phyloP scores from a whole-genome alignment of 306 rosid genomes.

The Rubus parviflorus region DNA sequence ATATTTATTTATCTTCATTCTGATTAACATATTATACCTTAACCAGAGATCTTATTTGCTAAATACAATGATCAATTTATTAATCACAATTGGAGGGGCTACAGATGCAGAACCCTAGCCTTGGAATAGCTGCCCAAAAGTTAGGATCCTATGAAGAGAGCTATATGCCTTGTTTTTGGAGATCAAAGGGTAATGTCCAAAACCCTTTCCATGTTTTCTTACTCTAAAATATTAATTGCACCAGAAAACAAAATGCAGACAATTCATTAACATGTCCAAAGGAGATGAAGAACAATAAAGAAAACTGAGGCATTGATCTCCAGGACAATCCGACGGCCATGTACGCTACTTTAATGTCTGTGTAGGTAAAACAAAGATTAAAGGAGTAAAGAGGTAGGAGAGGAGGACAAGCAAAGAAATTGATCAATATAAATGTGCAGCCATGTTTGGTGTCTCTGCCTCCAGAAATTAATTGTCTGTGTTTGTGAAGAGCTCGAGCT shows the following conservation, averaged over 20 bases:
- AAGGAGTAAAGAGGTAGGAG: constrained; percentile 3
- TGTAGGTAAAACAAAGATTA: neutral
- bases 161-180: constrained; percentile 3
- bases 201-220: neutral
- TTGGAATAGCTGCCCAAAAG: constrained; percentile 32
- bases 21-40: constrained; percentile 15
- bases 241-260: constrained; percentile 5
- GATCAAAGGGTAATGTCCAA: constrained; percentile 2
- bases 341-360: neutral
- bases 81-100: constrained; percentile 23
- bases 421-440: constrained; percentile 7
- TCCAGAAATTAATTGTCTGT: neutral
- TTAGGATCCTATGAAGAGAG: constrained; percentile 54
- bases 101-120: constrained; percentile 34
- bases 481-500: neutral
- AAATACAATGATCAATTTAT: constrained; percentile 28
- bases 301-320: constrained; percentile 11
- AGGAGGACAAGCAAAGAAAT: constrained; percentile 2
- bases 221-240: neutral
- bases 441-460: constrained; percentile 12
- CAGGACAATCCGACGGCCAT: constrained; percentile 14
- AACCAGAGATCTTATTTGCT: neutral
- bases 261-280: constrained; percentile 3
- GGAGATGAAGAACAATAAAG: constrained; percentile 14
- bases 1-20: constrained; percentile 19